A percentile compares a stretch with the other conserved stretches of the same genome.
Evolutionary conservation across 495 filamentous ascomycete species (phyloP).

Genomic region (Neurospora sp.): DNA sequence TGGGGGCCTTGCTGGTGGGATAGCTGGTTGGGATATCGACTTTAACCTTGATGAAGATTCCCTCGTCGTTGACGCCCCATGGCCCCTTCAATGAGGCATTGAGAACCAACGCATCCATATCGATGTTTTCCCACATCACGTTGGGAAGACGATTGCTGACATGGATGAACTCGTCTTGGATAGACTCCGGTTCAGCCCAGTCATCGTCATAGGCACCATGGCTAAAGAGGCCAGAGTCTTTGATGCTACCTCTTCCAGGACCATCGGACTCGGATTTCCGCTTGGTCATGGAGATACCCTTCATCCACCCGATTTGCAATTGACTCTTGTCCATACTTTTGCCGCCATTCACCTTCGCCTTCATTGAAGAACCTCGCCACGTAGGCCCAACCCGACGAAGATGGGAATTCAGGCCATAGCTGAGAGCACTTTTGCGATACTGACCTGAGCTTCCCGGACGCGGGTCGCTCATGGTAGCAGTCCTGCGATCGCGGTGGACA

Average conservation of each 20-base stretch:
- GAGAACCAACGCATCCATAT: slow-evolving; percentile 62
- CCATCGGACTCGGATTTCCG: slow-evolving; percentile 29
- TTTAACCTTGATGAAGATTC: slow-evolving; percentile 67
- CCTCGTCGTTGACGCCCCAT: slow-evolving; percentile 63
- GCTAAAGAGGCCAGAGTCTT: slow-evolving; percentile 35
- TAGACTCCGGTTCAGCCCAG: slow-evolving; percentile 69
- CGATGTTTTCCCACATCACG: slow-evolving; percentile 77
- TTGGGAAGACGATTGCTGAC: slow-evolving; percentile 76
- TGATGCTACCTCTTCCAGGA: slow-evolving; percentile 26
- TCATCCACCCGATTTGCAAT: slow-evolving; percentile 82
- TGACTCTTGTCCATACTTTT: slow-evolving; percentile 50
- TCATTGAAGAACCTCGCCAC: slow-evolving; percentile 51
- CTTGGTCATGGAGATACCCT: slow-evolving; percentile 74
- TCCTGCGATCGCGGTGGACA: slow-evolving; percentile 30
- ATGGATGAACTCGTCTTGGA: slow-evolving; percentile 80
- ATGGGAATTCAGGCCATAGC: slow-evolving; percentile 34
- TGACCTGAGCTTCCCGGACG: slow-evolving; percentile 32
- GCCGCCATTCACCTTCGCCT: slow-evolving; percentile 44
- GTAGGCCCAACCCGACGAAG: slow-evolving; percentile 26
- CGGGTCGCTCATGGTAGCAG: slow-evolving; percentile 41
- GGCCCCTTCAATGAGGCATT: slow-evolving; percentile 77
- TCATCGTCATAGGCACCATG: slow-evolving; percentile 35
- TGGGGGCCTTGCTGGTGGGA: slow-evolving; percentile 55
- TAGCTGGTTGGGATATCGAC: slow-evolving; percentile 74
- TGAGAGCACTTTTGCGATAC: slow-evolving; percentile 32